Conservation (phyloP, 192 early-diverging fungal species). For the Coemansia sp. region DNA sequence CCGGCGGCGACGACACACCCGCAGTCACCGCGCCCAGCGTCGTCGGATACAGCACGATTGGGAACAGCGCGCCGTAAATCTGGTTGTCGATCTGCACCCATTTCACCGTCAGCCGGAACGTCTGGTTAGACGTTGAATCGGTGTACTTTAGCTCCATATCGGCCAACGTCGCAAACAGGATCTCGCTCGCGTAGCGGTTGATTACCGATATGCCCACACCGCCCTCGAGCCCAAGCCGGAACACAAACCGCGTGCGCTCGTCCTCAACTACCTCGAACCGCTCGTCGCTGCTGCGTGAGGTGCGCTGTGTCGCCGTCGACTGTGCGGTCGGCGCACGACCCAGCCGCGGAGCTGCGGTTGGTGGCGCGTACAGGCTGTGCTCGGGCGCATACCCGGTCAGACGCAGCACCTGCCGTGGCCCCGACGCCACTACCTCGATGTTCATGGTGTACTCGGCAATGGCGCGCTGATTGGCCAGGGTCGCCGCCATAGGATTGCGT, state of each 20-base stretch:
- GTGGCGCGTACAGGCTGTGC: conserved; percentile 57
- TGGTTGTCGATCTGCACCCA: conserved; percentile 99
- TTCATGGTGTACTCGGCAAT: conserved; percentile 68
- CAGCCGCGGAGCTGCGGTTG: neutral
- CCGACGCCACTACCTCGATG: conserved; percentile 71
- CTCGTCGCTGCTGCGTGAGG: conserved; percentile 8
- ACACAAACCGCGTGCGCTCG: conserved; percentile 48
- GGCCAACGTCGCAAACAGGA: conserved; percentile 77
- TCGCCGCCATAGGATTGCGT: neutral
- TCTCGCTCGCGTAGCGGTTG: conserved; percentile 74
- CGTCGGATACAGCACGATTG: conserved; percentile 94
- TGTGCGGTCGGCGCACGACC: conserved; percentile 22
- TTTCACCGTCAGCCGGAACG: conserved; percentile 69
- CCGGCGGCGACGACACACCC: conserved; percentile 51
- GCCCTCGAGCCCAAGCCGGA: conserved; percentile 74
- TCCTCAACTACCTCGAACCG: conserved; percentile 32
- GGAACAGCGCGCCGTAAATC: conserved; percentile 76
- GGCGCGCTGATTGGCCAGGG: conserved; percentile 51
- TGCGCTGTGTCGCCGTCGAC: conserved; percentile 8
- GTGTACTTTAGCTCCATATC: conserved; percentile 72
- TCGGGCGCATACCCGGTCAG: conserved; percentile 64
- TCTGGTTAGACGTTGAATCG: conserved; percentile 80
- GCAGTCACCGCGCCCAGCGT: conserved; percentile 65
- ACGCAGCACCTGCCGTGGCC: conserved; percentile 62
- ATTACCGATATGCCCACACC: conserved; percentile 88